Evolutionary conservation across 1,284 basidiomycete genomes (phyloP).

Genomic region (Rhodotorula sp.): DNA sequence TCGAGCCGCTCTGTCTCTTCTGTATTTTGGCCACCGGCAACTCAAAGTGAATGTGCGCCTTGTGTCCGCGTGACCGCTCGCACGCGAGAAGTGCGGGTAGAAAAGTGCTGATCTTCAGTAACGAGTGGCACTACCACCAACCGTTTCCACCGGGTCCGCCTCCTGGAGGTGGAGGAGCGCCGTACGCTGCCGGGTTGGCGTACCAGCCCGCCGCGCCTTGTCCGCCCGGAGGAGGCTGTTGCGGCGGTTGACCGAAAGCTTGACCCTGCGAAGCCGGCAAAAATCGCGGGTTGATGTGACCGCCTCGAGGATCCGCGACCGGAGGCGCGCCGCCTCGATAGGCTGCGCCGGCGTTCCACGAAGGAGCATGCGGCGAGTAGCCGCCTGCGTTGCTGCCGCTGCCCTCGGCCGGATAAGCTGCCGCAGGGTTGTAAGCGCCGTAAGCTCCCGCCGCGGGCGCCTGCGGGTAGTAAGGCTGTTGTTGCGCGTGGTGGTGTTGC

Average conservation of each 20-base stretch:
- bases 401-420: neutral
- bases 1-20: neutral
- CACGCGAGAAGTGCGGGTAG: too few species aligned
- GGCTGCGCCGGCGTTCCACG: neutral
- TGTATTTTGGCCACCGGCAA: neutral
- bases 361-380: slow-evolving; percentile 26
- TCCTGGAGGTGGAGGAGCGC: neutral
- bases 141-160: neutral
- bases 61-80: too few species aligned
- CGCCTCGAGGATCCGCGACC: slow-evolving; percentile 10
- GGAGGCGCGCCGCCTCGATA: neutral
- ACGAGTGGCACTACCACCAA: neutral
- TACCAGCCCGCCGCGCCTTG: neutral
- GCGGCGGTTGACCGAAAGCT: slow-evolving; percentile 5
- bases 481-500: too few species aligned
- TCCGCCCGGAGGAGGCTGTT: slow-evolving; percentile 3
- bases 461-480: neutral
- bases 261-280: slow-evolving; percentile 12
- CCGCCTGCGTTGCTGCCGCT: neutral
- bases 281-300: slow-evolving; percentile 39
- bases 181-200: neutral
- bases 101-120: neutral
- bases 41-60: neutral
- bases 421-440: neutral
- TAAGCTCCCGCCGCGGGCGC: neutral